Conservation (phyloP, 768 basidiomycete genomes). For the Suillus hirtellus region DNA sequence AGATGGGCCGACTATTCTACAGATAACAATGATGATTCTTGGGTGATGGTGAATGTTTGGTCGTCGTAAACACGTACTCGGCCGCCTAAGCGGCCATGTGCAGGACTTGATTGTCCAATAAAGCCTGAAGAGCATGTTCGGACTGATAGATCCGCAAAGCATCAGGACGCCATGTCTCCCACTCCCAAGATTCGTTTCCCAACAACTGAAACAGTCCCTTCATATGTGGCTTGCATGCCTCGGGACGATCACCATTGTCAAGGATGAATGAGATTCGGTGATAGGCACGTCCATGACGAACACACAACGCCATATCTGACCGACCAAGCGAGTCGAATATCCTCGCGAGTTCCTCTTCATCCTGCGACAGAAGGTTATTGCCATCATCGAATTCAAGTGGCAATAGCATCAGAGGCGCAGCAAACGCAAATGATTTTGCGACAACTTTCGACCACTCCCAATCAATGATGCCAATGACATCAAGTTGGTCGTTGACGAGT, state of each 20-base stretch:
- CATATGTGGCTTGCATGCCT: not conserved
- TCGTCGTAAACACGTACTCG: too few species aligned
- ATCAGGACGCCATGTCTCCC: not conserved
- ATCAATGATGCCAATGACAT: conserved; percentile 30
- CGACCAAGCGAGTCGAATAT: not conserved
- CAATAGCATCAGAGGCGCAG: not conserved
- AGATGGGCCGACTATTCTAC: too few species aligned
- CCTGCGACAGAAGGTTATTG: not conserved
- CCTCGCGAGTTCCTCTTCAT: not conserved
- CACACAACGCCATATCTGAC: not conserved
- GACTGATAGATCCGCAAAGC: not conserved
- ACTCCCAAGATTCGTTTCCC: not conserved
- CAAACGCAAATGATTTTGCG: not conserved
- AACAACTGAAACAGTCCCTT: not conserved
- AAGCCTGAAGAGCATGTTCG: not conserved
- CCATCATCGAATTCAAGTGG: not conserved
- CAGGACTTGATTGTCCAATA: not conserved
- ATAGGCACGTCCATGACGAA: too few species aligned
- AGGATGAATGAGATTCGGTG: not conserved
- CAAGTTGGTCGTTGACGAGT: conserved; percentile 24
- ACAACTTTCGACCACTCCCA: conserved; percentile 28
- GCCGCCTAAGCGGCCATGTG: too few species aligned
- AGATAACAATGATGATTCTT: too few species aligned
- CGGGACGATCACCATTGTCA: too few species aligned
- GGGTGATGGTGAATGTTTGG: too few species aligned